Conservation (phyloP, 768 basidiomycete genomes). For the Hericium alpestre region DNA sequence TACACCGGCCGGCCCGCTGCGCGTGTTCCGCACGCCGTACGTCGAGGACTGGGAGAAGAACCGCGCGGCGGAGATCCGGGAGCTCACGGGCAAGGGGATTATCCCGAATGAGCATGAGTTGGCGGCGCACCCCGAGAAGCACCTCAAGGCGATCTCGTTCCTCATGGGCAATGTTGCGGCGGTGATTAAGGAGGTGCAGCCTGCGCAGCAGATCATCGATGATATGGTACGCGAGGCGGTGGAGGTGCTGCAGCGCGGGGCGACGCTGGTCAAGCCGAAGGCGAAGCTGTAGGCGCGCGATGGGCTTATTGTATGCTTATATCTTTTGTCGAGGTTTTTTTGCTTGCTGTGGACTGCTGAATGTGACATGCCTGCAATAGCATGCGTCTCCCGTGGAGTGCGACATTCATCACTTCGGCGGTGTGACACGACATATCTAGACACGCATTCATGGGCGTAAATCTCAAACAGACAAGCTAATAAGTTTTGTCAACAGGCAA, state of each 20-base stretch:
- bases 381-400: no score
- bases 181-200: slow-evolving; percentile 62
- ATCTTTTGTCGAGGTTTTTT: neutral
- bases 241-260: slow-evolving; percentile 32
- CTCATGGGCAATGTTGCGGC: slow-evolving; percentile 78
- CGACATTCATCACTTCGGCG: neutral
- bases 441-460: no score
- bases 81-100: slow-evolving; percentile 74
- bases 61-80: slow-evolving; percentile 70
- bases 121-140: slow-evolving; percentile 74
- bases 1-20: slow-evolving; percentile 43
- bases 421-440: neutral
- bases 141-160: slow-evolving; percentile 55
- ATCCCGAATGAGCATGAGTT: slow-evolving; percentile 65
- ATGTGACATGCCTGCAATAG: no score
- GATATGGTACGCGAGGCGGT: slow-evolving; percentile 61
- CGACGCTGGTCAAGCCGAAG: slow-evolving; percentile 29
- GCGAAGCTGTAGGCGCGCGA: slow-evolving; percentile 35
- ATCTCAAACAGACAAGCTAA: no score
- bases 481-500: no score
- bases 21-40: neutral
- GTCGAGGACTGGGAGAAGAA: slow-evolving; percentile 52
- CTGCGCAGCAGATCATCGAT: slow-evolving; percentile 77
- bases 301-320: neutral
- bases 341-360: neutral